phyloP scores from a whole-genome alignment of 2,329 filamentous ascomycete species.

The Cordyceps cateniannulata region DNA sequence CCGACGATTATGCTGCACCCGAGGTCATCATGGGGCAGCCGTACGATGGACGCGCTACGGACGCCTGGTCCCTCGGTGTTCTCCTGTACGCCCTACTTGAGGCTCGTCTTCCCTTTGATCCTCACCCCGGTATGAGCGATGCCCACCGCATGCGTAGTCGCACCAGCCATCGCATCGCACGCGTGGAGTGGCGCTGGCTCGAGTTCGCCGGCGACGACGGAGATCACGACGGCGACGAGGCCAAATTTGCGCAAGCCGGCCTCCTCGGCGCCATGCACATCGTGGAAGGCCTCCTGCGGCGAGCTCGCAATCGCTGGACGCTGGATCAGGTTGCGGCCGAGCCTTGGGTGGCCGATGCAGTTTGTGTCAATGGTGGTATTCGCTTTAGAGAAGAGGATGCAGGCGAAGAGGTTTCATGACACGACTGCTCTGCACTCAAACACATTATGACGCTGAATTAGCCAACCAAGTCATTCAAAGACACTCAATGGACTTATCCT shows the following conservation, averaged over 20 bases:
- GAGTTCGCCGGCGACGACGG: slow-evolving; percentile 77
- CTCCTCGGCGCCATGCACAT: slow-evolving; percentile 72
- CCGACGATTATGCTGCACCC: slow-evolving; percentile 93
- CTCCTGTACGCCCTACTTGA: slow-evolving; percentile 90
- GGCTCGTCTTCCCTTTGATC: slow-evolving; percentile 87
- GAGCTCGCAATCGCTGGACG: slow-evolving; percentile 71
- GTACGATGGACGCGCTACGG: slow-evolving; percentile 86
- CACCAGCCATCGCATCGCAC: slow-evolving; percentile 88
- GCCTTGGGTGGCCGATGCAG: slow-evolving; percentile 71
- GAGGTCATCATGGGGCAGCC: slow-evolving; percentile 93
- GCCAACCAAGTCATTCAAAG: background rate
- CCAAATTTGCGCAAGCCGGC: slow-evolving; percentile 55
- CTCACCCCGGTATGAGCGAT: slow-evolving; percentile 72
- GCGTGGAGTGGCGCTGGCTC: slow-evolving; percentile 94
- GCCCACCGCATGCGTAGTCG: slow-evolving; percentile 69
- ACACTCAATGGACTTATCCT: background rate
- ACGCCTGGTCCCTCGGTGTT: slow-evolving; percentile 93
- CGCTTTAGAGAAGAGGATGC: slow-evolving; percentile 54
- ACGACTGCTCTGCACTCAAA: background rate
- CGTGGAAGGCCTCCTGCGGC: slow-evolving; percentile 77
- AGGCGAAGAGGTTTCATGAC: slow-evolving; percentile 42
- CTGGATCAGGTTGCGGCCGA: slow-evolving; percentile 65
- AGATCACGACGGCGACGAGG: slow-evolving; percentile 67
- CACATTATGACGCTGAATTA: background rate
- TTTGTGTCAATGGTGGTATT: slow-evolving; percentile 59